Base-by-base conservation (phyloP, 495 filamentous ascomycete genomes). In the Penicillium nucicola region DNA sequence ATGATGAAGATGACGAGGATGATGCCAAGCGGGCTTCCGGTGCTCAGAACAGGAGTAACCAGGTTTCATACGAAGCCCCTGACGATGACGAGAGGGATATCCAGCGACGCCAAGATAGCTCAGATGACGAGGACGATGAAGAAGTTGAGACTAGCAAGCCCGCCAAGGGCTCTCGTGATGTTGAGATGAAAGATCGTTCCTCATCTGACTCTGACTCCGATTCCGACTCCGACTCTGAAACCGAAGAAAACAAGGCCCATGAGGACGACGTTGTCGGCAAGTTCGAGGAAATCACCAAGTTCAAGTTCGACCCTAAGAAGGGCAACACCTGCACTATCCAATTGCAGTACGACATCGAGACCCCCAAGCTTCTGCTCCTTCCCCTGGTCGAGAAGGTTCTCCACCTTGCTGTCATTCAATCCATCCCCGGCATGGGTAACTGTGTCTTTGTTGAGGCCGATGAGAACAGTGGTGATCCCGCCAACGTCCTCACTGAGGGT, bases 321-420 rank as follows among this genome's bases (percentile, higher is more conserved):
- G 92, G 90, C 56, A 77, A 80, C 40, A 88, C 83, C 73, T 91
- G 88, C 68, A 78, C 86, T 38, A 81, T 97, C 61, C 84, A 84
- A 33, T 77, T 97, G 54, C 87, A 97, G 67, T 97, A 93, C 67
- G 81, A 86, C 49, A 80, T 84, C 44, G 69, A 78, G 28, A 88
- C 86, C 19, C 85, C 95, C 54, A 99, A 99, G 75, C 73, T 99
- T 47, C 84, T 99, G 40, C 89, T 97, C 76, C 81, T 97, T 53
- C 88, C 85, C 53, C 76, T 97, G 51, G 88, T 96, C 53, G 90
- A 96, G 70, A 76, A 81, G 2, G 87, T 87, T 28, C 81, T 84
- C 52, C 82, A 79, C 53, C 78, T 78, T 53, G 81, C 92, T 4
- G 80, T 96, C 56, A 90, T 99, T 60, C 93, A 96, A 70, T 85